These are phyloP conservation scores for Jaapia argillacea DNA, from an alignment of 768 basidiomycete species.

Conservation along the genomic window DNA sequence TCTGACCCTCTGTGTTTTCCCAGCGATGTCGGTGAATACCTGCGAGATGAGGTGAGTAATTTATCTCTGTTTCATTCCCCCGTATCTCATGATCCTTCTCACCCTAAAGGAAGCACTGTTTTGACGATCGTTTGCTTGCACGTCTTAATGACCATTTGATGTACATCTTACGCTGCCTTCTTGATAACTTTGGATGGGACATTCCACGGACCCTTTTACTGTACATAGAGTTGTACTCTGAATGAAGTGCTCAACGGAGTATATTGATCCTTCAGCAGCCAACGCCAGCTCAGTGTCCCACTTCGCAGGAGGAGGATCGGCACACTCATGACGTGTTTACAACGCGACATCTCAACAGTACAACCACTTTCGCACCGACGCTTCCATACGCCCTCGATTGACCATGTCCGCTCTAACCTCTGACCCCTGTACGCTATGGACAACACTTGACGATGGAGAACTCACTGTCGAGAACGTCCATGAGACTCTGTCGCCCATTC, in stretches of 20 bases:
- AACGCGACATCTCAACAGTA: no score
- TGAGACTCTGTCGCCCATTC: constrained; percentile 35
- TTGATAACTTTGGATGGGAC: background rate
- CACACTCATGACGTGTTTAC: no score
- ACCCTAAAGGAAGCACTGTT: constrained; percentile 65
- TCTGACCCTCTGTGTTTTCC: constrained; percentile 5
- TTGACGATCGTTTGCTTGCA: constrained; percentile 24
- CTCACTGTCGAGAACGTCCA: constrained; percentile 40
- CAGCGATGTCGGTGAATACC: constrained; percentile 96
- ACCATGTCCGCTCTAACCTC: no score
- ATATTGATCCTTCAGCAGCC: background rate
- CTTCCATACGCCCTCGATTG: no score
- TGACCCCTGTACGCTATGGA: constrained; percentile 39
- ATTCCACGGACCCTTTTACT: constrained; percentile 1
- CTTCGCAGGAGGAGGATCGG: no score
- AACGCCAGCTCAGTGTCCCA: no score
- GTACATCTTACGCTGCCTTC: background rate
- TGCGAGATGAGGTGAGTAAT: constrained; percentile 80
- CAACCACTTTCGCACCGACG: no score
- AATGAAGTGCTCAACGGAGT: background rate
- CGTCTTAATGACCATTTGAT: background rate
- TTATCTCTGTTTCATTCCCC: background rate
- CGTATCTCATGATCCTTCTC: constrained; percentile 1
- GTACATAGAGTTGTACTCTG: background rate
- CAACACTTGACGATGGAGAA: constrained; percentile 42